These are phyloP conservation scores for Plectosphaerella plurivora DNA, from an alignment of 2,329 filamentous ascomycete genomes.

Conservation along the genomic window DNA sequence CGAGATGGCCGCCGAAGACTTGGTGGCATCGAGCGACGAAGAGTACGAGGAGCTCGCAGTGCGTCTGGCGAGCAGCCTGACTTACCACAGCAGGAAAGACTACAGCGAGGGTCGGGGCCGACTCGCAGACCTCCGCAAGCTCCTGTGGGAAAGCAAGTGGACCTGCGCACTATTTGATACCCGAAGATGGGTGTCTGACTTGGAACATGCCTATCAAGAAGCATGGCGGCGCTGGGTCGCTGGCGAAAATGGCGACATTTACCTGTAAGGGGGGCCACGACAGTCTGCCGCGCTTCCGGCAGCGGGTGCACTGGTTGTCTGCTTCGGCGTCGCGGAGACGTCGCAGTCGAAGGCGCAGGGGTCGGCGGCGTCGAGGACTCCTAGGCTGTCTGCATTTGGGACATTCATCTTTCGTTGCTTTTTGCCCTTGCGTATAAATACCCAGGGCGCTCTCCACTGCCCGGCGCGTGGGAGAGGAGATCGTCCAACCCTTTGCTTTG, in stretches of 20 bases:
- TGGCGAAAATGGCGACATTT: constrained; percentile 89
- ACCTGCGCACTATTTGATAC: constrained; percentile 88
- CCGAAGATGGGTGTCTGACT: constrained; percentile 79
- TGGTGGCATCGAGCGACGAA: constrained; percentile 73
- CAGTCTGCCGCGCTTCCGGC: background rate
- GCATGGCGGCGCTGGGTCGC: constrained; percentile 86
- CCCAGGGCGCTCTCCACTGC: no score
- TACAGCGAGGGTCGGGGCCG: constrained; percentile 60
- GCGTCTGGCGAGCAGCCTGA: constrained; percentile 58
- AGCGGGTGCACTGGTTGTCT: background rate
- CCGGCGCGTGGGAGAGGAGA: no score
- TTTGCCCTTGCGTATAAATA: no score
- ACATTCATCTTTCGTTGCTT: no score
- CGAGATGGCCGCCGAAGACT: constrained; percentile 60
- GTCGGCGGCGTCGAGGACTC: no score
- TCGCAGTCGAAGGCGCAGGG: no score
- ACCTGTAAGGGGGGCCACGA: constrained; percentile 44
- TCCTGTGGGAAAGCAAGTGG: constrained; percentile 83
- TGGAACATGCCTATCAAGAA: constrained; percentile 83
- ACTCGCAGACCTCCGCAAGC: constrained; percentile 70
- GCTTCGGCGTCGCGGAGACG: no score
- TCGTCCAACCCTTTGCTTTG: no score
- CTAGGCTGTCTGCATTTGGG: no score
- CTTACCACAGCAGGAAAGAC: constrained; percentile 40
- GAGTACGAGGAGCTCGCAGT: constrained; percentile 81